phyloP scores from a whole-genome alignment of 208 protist species.

The Blastocrithidia nonstop region DNA sequence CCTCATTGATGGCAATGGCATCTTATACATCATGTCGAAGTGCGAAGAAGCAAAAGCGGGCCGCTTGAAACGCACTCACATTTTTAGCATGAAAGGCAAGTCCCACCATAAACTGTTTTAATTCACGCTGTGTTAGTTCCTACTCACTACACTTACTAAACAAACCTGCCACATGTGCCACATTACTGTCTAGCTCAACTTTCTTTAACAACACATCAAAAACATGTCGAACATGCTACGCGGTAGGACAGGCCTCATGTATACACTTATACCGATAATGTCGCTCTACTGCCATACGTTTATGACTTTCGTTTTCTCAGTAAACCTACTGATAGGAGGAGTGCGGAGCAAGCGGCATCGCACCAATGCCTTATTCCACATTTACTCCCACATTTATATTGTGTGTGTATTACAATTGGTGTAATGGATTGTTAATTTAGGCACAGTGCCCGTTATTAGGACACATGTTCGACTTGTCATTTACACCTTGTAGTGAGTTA shows the following conservation, averaged over 20 bases:
- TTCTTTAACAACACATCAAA: conserved; percentile 67
- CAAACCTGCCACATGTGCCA: conserved; percentile 26
- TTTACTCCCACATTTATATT: no score
- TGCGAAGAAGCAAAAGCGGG: conserved; percentile 72
- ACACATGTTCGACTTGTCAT: not conserved
- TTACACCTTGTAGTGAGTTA: conserved; percentile 23
- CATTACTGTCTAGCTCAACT: conserved; percentile 17
- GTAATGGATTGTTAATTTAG: conserved; percentile 61
- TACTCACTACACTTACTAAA: conserved; percentile 21
- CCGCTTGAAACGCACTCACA: conserved; percentile 37
- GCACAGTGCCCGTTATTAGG: conserved; percentile 15
- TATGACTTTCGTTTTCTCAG: conserved; percentile 59
- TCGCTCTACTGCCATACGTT: conserved; percentile 34
- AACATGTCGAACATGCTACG: conserved; percentile 70
- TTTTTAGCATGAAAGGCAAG: conserved; percentile 42
- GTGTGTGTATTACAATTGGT: conserved; percentile 55
- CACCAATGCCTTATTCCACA: no score
- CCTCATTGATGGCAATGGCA: conserved; percentile 46
- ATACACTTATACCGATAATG: conserved; percentile 36
- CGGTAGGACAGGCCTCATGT: conserved; percentile 34
- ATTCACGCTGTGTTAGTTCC: conserved; percentile 5
- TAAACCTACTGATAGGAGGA: conserved; percentile 57
- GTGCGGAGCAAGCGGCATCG: conserved; percentile 28
- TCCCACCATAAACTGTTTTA: conserved; percentile 57
- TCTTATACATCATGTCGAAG: conserved; percentile 64